Evolutionary conservation across 768 basidiomycete species (phyloP).

Genomic region (Ramaria sp.): DNA sequence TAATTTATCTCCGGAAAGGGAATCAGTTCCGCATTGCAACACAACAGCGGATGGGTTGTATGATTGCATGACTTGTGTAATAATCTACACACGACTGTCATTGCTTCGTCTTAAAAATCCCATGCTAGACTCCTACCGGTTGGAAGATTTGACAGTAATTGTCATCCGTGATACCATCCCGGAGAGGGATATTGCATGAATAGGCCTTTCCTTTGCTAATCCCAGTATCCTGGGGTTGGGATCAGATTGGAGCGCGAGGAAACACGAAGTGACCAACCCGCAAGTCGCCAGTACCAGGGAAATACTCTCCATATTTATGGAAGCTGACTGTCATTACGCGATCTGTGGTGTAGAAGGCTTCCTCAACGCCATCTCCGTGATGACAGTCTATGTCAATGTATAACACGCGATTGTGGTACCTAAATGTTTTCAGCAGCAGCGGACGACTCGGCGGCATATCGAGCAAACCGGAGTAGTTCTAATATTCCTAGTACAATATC

Average conservation of each 20-base stretch:
- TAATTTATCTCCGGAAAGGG: constrained; percentile 89
- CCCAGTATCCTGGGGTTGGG: constrained; percentile 61
- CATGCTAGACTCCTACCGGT: constrained; percentile 47
- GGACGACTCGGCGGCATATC: background rate
- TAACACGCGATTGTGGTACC: constrained; percentile 88
- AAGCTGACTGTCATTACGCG: constrained; percentile 98
- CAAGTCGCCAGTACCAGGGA: constrained; percentile 97
- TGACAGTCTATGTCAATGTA: constrained; percentile 99
- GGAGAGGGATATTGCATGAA: constrained; percentile 86
- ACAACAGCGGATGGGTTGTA: constrained; percentile 94
- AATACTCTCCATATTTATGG: constrained; percentile 98
- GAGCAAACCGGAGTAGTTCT: constrained; percentile 69
- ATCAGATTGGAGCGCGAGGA: background rate
- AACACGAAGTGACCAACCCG: constrained; percentile 41
- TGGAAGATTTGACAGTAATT: constrained; percentile 94
- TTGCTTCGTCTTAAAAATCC: too few species aligned
- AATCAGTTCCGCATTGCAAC: constrained; percentile 95
- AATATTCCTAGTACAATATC: constrained; percentile 97
- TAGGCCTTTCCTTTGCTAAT: constrained; percentile 93
- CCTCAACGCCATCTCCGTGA: constrained; percentile 98
- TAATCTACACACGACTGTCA: constrained; percentile 45
- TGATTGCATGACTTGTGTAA: constrained; percentile 85
- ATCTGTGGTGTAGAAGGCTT: constrained; percentile 98
- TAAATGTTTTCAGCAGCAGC: constrained; percentile 18
- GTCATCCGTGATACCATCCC: constrained; percentile 93